These are phyloP conservation scores for Austroboletus festivus DNA, from an alignment of 768 basidiomycete genomes.

Conservation along the genomic window DNA sequence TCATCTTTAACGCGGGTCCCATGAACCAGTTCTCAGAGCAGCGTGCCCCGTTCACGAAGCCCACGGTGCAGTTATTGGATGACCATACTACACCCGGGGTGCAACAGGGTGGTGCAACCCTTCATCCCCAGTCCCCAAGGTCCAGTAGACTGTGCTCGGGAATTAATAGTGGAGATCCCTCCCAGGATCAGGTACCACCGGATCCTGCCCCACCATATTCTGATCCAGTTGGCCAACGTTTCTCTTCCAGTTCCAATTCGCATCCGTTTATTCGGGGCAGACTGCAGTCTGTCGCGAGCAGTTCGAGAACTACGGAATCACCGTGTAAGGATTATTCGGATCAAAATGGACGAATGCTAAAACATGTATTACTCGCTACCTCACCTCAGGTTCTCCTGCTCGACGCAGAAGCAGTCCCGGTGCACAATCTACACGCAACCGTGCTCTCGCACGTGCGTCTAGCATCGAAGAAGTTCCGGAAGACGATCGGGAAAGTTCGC, in stretches of 20 bases:
- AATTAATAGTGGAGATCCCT: not conserved
- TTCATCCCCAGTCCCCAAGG: constrained; percentile 8
- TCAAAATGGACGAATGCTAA: not conserved
- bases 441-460: constrained; percentile 36
- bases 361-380: too few species aligned
- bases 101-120: constrained; percentile 6
- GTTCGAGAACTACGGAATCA: constrained; percentile 7
- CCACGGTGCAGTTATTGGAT: constrained; percentile 15
- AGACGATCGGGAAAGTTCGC: constrained; percentile 20
- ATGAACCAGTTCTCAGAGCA: constrained; percentile 24
- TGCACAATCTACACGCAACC: constrained; percentile 3
- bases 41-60: constrained; percentile 13
- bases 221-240: constrained; percentile 3
- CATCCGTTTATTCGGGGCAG: not conserved
- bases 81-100: not conserved
- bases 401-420: constrained; percentile 1
- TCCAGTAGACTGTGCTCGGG: constrained; percentile 8
- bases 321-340: constrained; percentile 7
- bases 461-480: constrained; percentile 43
- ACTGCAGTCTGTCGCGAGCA: constrained; percentile 9
- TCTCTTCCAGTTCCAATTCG: not conserved
- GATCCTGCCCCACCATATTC: constrained; percentile 35
- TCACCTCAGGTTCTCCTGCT: constrained; percentile 12
- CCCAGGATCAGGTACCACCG: not conserved
- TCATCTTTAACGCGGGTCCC: constrained; percentile 67